Base-by-base conservation (phyloP, 345 rosid genomes). In the Trapa bicornis region DNA sequence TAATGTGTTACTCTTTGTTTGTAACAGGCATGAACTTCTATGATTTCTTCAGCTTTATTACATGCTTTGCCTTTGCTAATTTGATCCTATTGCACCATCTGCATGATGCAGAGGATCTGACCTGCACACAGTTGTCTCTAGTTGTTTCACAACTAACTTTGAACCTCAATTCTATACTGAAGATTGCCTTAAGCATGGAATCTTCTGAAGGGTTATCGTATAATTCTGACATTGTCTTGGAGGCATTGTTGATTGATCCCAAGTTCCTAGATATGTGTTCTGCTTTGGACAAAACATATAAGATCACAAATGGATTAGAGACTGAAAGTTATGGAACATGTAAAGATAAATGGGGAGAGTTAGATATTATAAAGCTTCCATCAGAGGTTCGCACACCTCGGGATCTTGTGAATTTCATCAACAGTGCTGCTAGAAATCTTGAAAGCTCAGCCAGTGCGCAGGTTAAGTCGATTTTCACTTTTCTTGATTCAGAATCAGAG, bases 11-110 rank as follows among this genome's bases (percentile, higher is more conserved):
- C 6, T 42, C 29, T 65, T 5, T 45, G 5, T 10, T 39, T 66
- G 41, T 13, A 64, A 65, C 88, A 93, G 96, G 97, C 77, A 88
- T 93, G 92, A 90, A 93, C 81, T 83, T 90, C 71, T 57, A 68
- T 36, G 96, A 90, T 74, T 90, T 88, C 68, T 85, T 84, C 66
- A 71, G 75, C 68, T 88, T 88, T 80, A 75, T 93, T 68, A 75
- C 85, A 3, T 81, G 75, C 67, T 74, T 93, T 60, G 73, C 87
- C 71, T 72, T 88, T 66, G 87, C 87, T 10, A 83, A 85, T 70
- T 63, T 82, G 76, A 74, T 75, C 66, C 80, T 78, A 58, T 80
- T 82, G 48, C 77, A 72, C 64, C 53, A 67, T 47, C 56, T 76
- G 61, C 65, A 0, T 50, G 61, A 65, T 38, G 12, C 64, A 22